A percentile compares a stretch with the other conserved stretches of the same genome.
These are phyloP conservation scores for Blastobotrys americana DNA, from an alignment of 805 yeast species.

Conservation along the genomic window DNA sequence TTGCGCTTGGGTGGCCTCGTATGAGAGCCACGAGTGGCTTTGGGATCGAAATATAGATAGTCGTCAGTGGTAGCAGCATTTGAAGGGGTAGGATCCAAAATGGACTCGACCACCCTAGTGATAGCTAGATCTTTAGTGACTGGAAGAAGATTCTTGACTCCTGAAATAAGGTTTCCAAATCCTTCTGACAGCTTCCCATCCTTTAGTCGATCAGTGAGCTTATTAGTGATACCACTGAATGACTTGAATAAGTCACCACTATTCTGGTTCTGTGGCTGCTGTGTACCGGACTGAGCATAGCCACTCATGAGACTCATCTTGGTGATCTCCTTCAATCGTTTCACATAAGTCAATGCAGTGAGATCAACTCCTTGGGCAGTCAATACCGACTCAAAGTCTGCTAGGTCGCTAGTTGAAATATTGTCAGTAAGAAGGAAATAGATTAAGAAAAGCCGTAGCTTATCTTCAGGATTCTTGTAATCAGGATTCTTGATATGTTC, in stretches of 20 bases:
- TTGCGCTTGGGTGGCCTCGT: constrained; percentile 83
- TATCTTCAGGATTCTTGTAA: constrained; percentile 55
- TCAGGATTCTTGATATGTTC: constrained; percentile 46
- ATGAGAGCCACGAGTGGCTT: constrained; percentile 76
- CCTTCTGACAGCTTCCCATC: constrained; percentile 81
- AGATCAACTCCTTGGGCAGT: constrained; percentile 49
- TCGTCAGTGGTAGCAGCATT: constrained; percentile 74
- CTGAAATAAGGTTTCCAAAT: constrained; percentile 79
- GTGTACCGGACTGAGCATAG: constrained; percentile 19
- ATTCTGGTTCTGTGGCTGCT: constrained; percentile 21
- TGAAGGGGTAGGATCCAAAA: constrained; percentile 64
- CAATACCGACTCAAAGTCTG: constrained; percentile 60
- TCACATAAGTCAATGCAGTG: constrained; percentile 61
- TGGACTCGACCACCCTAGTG: constrained; percentile 83
- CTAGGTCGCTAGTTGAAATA: constrained; percentile 43
- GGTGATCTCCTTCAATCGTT: constrained; percentile 71
- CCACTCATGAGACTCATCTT: constrained; percentile 33
- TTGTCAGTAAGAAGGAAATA: constrained; percentile 43
- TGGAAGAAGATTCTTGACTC: constrained; percentile 79
- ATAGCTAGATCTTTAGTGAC: constrained; percentile 83
- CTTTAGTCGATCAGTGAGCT: constrained; percentile 64
- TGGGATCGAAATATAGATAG: constrained; percentile 85
- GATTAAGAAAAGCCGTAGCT: constrained; percentile 83
- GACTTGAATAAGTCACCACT: constrained; percentile 36
- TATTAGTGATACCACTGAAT: constrained; percentile 67